phyloP scores from a whole-genome alignment of 305 asterid genomes.

The Fraxinus greggii region DNA sequence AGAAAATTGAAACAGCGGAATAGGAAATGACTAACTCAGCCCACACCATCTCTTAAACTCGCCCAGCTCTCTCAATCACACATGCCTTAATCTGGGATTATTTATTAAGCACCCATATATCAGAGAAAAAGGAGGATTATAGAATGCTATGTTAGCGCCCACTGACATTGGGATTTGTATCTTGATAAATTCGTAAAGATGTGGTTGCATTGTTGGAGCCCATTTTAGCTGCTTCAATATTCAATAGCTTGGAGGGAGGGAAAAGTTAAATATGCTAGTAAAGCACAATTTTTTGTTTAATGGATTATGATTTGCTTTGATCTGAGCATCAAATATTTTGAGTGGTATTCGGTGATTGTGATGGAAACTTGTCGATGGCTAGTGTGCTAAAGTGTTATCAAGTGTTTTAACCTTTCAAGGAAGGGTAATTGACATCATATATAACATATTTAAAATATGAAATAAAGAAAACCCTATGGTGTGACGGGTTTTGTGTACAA shows the following conservation, averaged over 20 bases:
- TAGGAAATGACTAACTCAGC: background rate
- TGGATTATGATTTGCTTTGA: background rate
- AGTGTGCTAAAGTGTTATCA: background rate
- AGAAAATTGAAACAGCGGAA: background rate
- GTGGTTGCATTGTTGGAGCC: background rate
- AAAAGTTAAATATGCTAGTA: background rate
- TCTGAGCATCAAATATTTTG: background rate
- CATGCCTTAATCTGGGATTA: background rate
- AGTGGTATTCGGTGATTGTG: background rate
- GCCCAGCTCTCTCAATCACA: background rate
- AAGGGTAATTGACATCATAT: background rate
- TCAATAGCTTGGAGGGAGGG: background rate
- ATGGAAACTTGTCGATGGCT: background rate
- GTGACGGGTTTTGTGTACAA: background rate
- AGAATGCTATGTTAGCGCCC: background rate
- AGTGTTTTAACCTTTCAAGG: background rate
- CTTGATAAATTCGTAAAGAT: background rate
- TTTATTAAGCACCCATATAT: background rate
- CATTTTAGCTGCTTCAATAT: background rate
- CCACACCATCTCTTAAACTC: background rate
- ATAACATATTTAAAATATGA: background rate
- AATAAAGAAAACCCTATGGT: background rate
- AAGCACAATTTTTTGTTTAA: background rate
- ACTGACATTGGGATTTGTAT: background rate
- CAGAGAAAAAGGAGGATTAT: background rate